phyloP scores from a whole-genome alignment of 2,329 filamentous ascomycete genomes.

The Cladosporium phlei region DNA sequence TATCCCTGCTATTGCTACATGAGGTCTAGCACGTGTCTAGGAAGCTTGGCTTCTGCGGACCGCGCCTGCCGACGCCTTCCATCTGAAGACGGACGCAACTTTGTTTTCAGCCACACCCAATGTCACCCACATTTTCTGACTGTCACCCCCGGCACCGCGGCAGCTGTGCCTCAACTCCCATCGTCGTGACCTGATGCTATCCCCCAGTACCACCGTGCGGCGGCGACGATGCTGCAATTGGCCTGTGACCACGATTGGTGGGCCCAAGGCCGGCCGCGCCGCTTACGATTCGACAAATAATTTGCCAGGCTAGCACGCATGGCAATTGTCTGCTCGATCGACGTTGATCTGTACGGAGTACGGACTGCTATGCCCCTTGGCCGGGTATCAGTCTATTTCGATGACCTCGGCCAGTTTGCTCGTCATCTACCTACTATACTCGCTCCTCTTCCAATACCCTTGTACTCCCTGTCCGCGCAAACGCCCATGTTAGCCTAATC shows the following conservation, averaged over 20 bases:
- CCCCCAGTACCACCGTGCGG: conserved; percentile 7
- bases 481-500: background rate
- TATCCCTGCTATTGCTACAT: no score
- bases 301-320: background rate
- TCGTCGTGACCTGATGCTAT: no score
- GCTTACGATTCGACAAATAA: background rate
- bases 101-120: no score
- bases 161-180: no score
- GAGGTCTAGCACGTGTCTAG: no score
- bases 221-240: background rate
- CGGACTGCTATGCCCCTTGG: conserved; percentile 3
- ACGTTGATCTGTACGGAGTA: background rate
- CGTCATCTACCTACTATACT: background rate
- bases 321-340: conserved; percentile 5
- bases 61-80: no score
- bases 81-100: no score
- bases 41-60: no score
- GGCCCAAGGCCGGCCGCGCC: background rate
- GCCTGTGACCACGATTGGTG: background rate
- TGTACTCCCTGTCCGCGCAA: background rate
- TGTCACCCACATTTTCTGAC: no score
- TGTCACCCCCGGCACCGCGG: no score
- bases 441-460: background rate
- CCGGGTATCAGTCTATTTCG: background rate
- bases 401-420: background rate